phyloP scores from a whole-genome alignment of 441 rosid species.

The Jatropha podagrica region DNA sequence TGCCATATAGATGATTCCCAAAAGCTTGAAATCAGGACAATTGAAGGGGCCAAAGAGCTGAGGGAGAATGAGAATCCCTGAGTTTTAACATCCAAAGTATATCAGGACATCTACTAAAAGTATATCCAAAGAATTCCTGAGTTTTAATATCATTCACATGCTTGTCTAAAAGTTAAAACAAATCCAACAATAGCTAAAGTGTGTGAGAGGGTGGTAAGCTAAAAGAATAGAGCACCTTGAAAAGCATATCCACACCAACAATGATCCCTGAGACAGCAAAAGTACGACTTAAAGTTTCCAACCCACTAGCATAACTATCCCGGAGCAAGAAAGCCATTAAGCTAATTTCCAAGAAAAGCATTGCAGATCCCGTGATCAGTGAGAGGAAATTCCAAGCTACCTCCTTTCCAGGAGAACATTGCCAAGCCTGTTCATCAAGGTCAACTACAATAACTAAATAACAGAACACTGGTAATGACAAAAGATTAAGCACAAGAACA shows the following conservation, averaged over 20 bases:
- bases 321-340: slow-evolving; percentile 51
- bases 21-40: too few species aligned
- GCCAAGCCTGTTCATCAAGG: slow-evolving; percentile 42
- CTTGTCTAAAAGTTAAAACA: neutral
- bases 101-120: too few species aligned
- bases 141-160: neutral
- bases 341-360: slow-evolving; percentile 54
- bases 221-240: slow-evolving; percentile 39
- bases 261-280: slow-evolving; percentile 48
- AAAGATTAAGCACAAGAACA: neutral
- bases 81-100: too few species aligned
- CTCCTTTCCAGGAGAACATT: slow-evolving; percentile 45
- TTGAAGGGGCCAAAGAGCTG: too few species aligned
- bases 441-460: neutral
- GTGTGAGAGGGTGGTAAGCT: neutral
- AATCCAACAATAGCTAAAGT: neutral
- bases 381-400: slow-evolving; percentile 55
- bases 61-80: too few species aligned
- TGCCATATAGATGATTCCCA: too few species aligned
- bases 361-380: slow-evolving; percentile 40
- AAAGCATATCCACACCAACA: slow-evolving; percentile 42
- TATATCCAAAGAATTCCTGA: too few species aligned
- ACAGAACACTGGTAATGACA: neutral
- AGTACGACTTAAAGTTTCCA: slow-evolving; percentile 47
- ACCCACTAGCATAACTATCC: slow-evolving; percentile 49